Evolutionary conservation across 345 rosid species (phyloP), one percentile per base, ranked within the genome.

Genomic region (Eucalyptus cladocalyx): DNA sequence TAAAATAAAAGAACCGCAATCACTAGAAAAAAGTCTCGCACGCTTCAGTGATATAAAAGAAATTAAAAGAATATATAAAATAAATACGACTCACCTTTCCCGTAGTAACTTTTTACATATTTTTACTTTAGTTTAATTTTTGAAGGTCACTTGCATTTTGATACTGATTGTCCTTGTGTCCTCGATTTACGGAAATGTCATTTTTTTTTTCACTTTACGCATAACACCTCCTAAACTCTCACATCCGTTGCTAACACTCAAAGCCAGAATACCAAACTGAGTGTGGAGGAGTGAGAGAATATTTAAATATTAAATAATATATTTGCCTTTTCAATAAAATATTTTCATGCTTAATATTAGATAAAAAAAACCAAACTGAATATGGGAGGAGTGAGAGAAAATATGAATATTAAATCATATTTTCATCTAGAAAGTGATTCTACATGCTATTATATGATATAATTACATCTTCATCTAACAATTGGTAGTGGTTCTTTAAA

Each of bases 271-370:
- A 51, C 21, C 21, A 50, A 2, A 50, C 18, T 7, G 23, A 51
- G 9, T 51, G 56, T 3, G 56, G 23, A 51, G 56, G 11, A 4
- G 28, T 9, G 60, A 9, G 5, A 56, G 12, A 56, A 56, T 56
- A 56, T 56, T 56, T 23, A 56, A 56, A 56, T 9, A 56, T 56
- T 7, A 53, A 53, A 53, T 50, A 53, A 53, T 7, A 19, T 7
- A 7, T 56, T 54, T 23, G 6, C 0, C 12, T 56, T 24, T 24
- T 24, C 0, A 56, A 23, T 56, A 24, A 56, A 23, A 23, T 4
- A 24, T 2, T 56, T 23, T 10, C 12, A 24, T 5, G 5, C 0
- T 56, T 56, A 24, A 1, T 56, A 9, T 21, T 56, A 2, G 0
- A 56, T 26, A 23, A 56, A 56, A 56, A 56, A 56, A 0, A 24